phyloP scores from a whole-genome alignment of 2,329 filamentous ascomycete genomes.

The Aspergillus quadrilineatus region DNA sequence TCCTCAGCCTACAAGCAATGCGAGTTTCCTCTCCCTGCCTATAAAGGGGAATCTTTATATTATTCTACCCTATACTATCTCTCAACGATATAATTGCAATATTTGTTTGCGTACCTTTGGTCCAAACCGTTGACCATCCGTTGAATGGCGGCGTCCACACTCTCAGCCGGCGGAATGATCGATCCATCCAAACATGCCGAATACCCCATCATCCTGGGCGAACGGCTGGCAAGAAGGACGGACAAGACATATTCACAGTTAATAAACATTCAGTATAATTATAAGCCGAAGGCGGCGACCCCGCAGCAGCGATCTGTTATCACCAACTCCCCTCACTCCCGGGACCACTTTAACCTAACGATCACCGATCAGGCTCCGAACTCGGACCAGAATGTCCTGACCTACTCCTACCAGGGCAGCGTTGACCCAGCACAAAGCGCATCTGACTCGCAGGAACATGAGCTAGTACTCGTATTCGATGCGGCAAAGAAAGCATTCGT shows the following conservation, averaged over 20 bases:
- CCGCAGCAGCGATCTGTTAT: conserved; percentile 40
- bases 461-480: conserved; percentile 69
- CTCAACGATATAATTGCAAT: conserved; percentile 7
- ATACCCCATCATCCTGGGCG: conserved; percentile 48
- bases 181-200: conserved; percentile 48
- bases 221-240: conserved; percentile 37
- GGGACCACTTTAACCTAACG: conserved; percentile 41
- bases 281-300: conserved; percentile 45
- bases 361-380: conserved; percentile 44
- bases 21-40: conserved; percentile 8
- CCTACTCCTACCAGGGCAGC: conserved; percentile 43
- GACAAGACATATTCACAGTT: conserved; percentile 25
- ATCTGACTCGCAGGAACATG: conserved; percentile 31
- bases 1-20: conserved; percentile 16
- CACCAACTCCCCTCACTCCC: conserved; percentile 32
- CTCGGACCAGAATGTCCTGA: conserved; percentile 38
- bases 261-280: conserved; percentile 48
- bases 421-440: conserved; percentile 36
- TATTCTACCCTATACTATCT: conserved; percentile 1
- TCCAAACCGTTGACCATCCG: not conserved
- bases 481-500: conserved; percentile 71
- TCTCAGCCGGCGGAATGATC: conserved; percentile 36
- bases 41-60: conserved; percentile 8
- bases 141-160: conserved; percentile 35
- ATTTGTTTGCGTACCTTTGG: not conserved